These are phyloP conservation scores for Sedum album DNA, from an alignment of 164 flowering plant genomes.

Conservation along the genomic window DNA sequence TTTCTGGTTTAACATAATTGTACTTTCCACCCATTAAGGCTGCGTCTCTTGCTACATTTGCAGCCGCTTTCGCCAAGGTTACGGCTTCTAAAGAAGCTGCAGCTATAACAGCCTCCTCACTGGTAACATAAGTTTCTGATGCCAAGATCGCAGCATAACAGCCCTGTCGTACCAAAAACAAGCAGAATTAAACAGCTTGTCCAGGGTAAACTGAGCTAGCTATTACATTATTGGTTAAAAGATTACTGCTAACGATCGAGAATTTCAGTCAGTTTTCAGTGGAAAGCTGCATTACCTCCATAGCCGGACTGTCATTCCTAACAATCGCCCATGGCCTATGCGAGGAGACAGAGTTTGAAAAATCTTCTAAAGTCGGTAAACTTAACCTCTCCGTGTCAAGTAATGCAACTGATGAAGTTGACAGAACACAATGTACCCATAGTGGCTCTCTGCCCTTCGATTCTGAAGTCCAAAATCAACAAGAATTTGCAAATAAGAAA, in stretches of 20 bases:
- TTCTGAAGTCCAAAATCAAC: constrained; percentile 20
- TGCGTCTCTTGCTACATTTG: constrained; percentile 66
- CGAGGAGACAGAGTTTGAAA: constrained; percentile 29
- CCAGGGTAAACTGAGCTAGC: not conserved
- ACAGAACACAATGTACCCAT: constrained; percentile 45
- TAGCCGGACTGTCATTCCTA: constrained; percentile 36
- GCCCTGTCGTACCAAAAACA: constrained; percentile 25
- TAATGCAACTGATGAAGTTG: constrained; percentile 34
- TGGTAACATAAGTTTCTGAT: constrained; percentile 39
- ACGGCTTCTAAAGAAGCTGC: constrained; percentile 90
- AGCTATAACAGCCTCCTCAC: constrained; percentile 70
- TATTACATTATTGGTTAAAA: not conserved
- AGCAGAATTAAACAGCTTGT: not conserved
- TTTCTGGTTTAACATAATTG: constrained; percentile 16
- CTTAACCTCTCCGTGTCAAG: constrained; percentile 55
- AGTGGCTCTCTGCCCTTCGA: constrained; percentile 39
- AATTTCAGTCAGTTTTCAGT: not conserved
- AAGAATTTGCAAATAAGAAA: not conserved
- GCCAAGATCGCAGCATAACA: constrained; percentile 36
- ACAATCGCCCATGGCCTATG: constrained; percentile 44
- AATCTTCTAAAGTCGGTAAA: constrained; percentile 43
- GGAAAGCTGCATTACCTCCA: constrained; percentile 36
- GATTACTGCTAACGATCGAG: not conserved
- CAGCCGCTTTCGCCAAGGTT: constrained; percentile 84
- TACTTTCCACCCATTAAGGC: constrained; percentile 31